Evolutionary conservation across 2,329 filamentous ascomycete genomes (phyloP).

Genomic region (Colletotrichum scovillei): DNA sequence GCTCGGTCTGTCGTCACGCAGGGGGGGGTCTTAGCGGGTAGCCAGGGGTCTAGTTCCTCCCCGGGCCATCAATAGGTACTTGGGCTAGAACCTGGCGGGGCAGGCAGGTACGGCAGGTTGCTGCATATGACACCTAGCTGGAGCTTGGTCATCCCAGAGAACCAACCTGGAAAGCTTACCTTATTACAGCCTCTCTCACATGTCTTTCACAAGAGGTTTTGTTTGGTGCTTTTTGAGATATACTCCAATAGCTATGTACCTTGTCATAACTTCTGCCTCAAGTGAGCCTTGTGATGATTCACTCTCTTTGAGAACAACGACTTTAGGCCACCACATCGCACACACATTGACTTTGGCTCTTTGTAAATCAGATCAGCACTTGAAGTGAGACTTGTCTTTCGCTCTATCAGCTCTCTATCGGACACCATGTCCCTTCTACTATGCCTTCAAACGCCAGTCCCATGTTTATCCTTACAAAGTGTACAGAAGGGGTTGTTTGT

Average conservation of each 20-base stretch:
- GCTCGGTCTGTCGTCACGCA: constrained; percentile 16
- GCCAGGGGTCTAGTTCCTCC: constrained; percentile 15
- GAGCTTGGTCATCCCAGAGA: neutral
- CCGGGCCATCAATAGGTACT: neutral
- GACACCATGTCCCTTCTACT: constrained; percentile 28
- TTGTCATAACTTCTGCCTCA: neutral
- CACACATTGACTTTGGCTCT: neutral
- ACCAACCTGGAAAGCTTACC: neutral
- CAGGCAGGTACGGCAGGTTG: constrained; percentile 3
- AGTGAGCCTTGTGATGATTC: neutral
- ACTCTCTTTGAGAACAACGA: neutral
- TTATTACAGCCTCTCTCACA: neutral
- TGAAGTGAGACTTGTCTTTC: constrained; percentile 36
- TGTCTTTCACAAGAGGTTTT: no score
- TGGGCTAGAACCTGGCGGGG: neutral
- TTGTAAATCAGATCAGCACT: neutral
- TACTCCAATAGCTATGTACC: neutral
- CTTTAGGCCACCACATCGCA: neutral
- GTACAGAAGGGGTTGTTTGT: constrained; percentile 33
- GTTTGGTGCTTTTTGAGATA: neutral
- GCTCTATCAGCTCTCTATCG: constrained; percentile 37
- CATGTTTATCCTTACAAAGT: constrained; percentile 35
- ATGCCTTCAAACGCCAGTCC: constrained; percentile 35
- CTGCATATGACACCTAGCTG: neutral
- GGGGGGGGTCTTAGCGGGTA: constrained; percentile 7